Evolutionary conservation across 1,139 yeast species (phyloP), one percentile per base, ranked within the genome.

Genomic region (Eremothecium cymbalariae): DNA sequence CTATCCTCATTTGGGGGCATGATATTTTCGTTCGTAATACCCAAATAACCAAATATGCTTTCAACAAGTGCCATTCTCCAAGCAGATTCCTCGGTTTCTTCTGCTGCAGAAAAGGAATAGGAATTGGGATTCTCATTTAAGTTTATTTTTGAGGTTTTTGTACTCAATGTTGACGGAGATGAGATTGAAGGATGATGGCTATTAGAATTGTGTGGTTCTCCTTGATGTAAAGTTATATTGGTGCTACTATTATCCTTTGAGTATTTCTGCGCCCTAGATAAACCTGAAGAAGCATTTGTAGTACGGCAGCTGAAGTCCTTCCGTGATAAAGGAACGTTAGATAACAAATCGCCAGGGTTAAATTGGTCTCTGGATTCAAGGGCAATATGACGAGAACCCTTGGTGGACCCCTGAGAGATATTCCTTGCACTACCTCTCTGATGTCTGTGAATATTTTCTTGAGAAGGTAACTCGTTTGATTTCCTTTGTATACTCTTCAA

Each of bases 291-390:
- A n/a, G 16, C 15, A 24, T 18, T 17, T 11, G 28, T 17, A 4
- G 39, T 33, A 8, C 35, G 37, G 19, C 30, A 27, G 14, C 47
- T 18, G 12, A 45, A 35, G 15, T 60, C 67, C 39, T 68, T 63
- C 43, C 88, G 64, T 1, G 86, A 73, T 3, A 84, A 59, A 0
- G 95, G 93, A 0, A 81, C 95, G 35, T 82, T 82, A 0, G 94
- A 81, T 11, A 85, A 60, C 37, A 85, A 64, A 55, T 85, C 95
- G 19, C 95, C 95, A 0, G 95, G 95, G 40, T 82, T 80, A 9
- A 74, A 60, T 19, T 73, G 68, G 14, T 66, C 66, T 31, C 79
- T 63, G 1, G 86, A 72, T 33, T 72, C 76, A 24, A 83, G 59
- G 4, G 73, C 67, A 15, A 81, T 85, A 45, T 81, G 82, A 38